phyloP scores from a whole-genome alignment of 192 early-diverging fungal species.

The Coemansia sp. region DNA sequence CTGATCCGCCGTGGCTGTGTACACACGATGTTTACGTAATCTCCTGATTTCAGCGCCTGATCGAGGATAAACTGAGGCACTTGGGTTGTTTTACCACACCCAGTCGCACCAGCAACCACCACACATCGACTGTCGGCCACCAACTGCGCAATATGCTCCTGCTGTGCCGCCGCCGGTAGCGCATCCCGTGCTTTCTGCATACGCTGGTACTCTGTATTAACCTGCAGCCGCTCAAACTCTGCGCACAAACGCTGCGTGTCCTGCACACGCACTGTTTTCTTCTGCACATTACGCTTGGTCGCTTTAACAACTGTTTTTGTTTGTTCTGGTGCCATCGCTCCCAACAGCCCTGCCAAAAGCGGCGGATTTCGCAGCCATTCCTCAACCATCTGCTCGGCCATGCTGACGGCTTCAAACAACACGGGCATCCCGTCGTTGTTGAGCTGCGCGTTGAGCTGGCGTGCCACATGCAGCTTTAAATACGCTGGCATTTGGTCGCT shows the following conservation, averaged over 20 bases:
- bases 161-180: conserved; percentile 23
- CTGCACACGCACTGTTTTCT: conserved; percentile 8
- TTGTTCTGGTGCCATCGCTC: conserved; percentile 51
- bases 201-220: conserved; percentile 5
- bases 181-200: conserved; percentile 27
- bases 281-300: neutral
- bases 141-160: conserved; percentile 7
- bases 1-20: conserved; percentile 90
- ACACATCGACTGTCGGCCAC: conserved; percentile 14
- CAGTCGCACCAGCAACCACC: conserved; percentile 49
- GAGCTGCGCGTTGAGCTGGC: conserved; percentile 38
- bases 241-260: conserved; percentile 12
- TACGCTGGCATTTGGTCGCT: conserved; percentile 71
- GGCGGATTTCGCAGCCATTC: conserved; percentile 32
- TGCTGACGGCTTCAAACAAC: conserved; percentile 60
- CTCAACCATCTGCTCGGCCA: conserved; percentile 55
- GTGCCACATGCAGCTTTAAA: conserved; percentile 61
- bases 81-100: conserved; percentile 66
- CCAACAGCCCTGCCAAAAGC: conserved; percentile 29
- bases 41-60: conserved; percentile 54
- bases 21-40: conserved; percentile 67
- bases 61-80: conserved; percentile 87
- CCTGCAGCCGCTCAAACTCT: conserved; percentile 19
- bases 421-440: conserved; percentile 42
- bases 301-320: neutral